Evolutionary conservation across 768 basidiomycete genomes (phyloP).

Genomic region (Boletus coccyginus): DNA sequence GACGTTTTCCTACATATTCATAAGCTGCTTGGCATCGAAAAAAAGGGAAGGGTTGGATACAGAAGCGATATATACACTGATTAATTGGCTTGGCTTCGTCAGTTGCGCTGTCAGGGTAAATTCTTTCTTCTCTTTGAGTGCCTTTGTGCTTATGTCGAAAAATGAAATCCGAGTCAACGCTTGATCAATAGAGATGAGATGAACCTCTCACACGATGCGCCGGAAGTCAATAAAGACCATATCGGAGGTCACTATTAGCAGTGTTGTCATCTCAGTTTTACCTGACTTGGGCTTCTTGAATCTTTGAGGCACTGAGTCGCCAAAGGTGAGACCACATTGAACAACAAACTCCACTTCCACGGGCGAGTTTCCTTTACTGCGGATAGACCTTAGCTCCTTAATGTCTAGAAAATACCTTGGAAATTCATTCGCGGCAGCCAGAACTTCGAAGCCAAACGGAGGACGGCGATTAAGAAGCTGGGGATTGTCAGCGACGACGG

Average conservation of each 20-base stretch:
- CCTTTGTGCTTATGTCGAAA: conserved; percentile 55
- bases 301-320: conserved; percentile 34
- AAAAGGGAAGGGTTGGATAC: conserved; percentile 36
- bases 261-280: conserved; percentile 58
- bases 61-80: conserved; percentile 58
- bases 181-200: neutral
- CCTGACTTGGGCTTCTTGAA: conserved; percentile 45
- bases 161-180: neutral
- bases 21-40: conserved; percentile 11
- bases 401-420: conserved; percentile 62
- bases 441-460: conserved; percentile 71
- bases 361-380: conserved; percentile 46
- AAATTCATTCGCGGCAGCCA: conserved; percentile 58
- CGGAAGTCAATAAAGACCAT: conserved; percentile 75
- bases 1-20: conserved; percentile 56
- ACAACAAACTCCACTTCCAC: conserved; percentile 58
- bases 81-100: conserved; percentile 71
- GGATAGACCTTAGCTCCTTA: conserved; percentile 41
- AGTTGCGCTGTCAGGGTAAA: conserved; percentile 62
- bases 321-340: conserved; percentile 49
- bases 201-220: conserved; percentile 59
- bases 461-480: conserved; percentile 73
- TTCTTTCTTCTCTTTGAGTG: conserved; percentile 53
- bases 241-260: conserved; percentile 78
- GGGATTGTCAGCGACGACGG: conserved; percentile 2